Percentiles rank a stretch among this genome's conserved stretches.
Evolutionary conservation across 2,329 filamentous ascomycete species (phyloP).

Genomic region (Botrytis fabae): DNA sequence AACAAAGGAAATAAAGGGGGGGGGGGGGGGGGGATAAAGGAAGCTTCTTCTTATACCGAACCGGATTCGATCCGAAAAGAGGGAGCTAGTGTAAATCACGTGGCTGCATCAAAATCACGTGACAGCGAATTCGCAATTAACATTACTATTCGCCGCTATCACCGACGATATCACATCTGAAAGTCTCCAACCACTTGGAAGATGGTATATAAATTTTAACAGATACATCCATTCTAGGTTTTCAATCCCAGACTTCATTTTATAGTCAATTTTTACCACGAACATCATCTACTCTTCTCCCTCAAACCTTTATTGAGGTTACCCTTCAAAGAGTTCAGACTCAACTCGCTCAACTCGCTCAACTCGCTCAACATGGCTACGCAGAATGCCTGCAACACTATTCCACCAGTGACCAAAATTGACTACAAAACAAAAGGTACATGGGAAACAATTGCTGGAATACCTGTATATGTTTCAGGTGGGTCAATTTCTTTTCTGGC

Average conservation of each 20-base stretch:
- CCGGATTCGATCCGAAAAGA: background rate
- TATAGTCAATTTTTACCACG: background rate
- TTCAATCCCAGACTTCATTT: background rate
- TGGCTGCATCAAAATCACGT: background rate
- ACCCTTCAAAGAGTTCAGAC: background rate
- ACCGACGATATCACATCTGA: background rate
- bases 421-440: constrained; percentile 38
- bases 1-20: background rate
- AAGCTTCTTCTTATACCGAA: background rate
- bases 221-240: background rate
- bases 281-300: background rate
- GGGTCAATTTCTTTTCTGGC: background rate
- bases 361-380: constrained; percentile 25
- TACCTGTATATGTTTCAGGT: constrained; percentile 24
- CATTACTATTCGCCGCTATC: background rate
- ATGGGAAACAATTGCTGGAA: constrained; percentile 26
- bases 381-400: constrained; percentile 36
- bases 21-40: too few relatives aligned
- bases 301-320: background rate
- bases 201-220: background rate
- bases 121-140: background rate
- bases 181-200: background rate
- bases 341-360: background rate
- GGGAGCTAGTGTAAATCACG: background rate
- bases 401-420: constrained; percentile 39